Base-by-base conservation (phyloP, 305 asterid species). In the Fraxinus baroniana region DNA sequence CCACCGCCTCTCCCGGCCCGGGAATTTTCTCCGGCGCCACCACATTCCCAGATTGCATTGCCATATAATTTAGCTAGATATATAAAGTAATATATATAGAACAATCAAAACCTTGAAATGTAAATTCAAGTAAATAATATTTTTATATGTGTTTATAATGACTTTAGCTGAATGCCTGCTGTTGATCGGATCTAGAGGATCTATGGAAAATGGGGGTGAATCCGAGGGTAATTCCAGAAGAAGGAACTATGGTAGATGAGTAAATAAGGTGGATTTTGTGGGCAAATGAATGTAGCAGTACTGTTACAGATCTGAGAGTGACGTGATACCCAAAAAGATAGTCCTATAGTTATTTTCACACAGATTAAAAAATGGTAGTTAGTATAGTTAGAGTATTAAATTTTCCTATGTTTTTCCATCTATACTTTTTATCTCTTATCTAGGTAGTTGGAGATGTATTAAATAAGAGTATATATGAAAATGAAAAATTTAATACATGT, bases 21-120 rank as follows among this genome's bases (percentile, higher is more conserved):
- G 91, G 90, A 71, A 89, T 76, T 89, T 91, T 93, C 86, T 94
- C 97, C 82, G 91, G 87, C 82, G 84, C 88, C 83, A 83, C 89
- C 88, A 87, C 88, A 79, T 92, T 89, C 80, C 91, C 96, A 26
- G 97, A 78, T 81, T 90, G 95, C 94, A 91, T 89, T 87, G 93
- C 91, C 92, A 91, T 90, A 79, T 3, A 79, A 79, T 20, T 80
- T 52, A 6, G 37, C 73, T 57, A 35, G 57, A 68, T 26, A 70
- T 46, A 64, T 36, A 62, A 71, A 78, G 26, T 72, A 24, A 62
- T 83, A 33, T 33, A 10, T 49, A 74, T 49, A 57, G 17, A 68
- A 66, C 84, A 72, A 37, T 44, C 76, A 32, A n/a, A 22, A 75
- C 13, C 24, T 52, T 6, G 17, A 12, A 62, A 39, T 46, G 6